phyloP scores from a whole-genome alignment of 2,329 filamentous ascomycete genomes.

The Paracamarosporium sp. region DNA sequence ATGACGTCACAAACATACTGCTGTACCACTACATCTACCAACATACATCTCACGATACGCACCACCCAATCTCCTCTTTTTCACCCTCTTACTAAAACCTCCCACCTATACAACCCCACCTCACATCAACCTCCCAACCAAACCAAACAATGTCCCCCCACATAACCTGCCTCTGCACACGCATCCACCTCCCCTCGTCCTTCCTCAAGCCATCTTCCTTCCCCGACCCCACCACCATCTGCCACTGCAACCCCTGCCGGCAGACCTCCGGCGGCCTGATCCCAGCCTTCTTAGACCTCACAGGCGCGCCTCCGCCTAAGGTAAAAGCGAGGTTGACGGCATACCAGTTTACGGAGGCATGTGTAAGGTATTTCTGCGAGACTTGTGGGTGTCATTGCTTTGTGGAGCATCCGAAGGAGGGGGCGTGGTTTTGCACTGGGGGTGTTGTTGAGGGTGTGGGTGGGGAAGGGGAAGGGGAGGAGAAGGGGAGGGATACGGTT shows the following conservation, averaged over 20 bases:
- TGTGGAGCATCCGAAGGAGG: neutral
- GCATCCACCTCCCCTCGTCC: neutral
- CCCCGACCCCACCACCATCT: neutral
- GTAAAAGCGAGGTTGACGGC: neutral
- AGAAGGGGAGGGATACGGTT: neutral
- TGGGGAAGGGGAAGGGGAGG: neutral
- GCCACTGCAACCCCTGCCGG: conserved; percentile 4
- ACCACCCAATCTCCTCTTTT: neutral
- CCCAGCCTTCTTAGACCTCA: neutral
- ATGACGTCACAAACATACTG: neutral
- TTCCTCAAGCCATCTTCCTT: neutral
- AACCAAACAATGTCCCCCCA: neutral
- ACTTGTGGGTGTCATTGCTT: conserved; percentile 1
- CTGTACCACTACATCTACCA: neutral
- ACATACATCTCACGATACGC: neutral
- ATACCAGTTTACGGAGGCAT: conserved; percentile 1
- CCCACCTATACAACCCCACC: neutral
- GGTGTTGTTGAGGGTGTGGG: neutral
- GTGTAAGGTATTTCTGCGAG: neutral
- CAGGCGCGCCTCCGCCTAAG: neutral
- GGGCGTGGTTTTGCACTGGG: neutral
- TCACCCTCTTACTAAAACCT: too few species aligned
- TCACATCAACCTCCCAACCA: neutral
- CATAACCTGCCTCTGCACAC: neutral
- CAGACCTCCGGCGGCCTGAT: neutral